Conservation (phyloP, 2,329 filamentous ascomycete species). For the Nannizziopsis barbatae region DNA sequence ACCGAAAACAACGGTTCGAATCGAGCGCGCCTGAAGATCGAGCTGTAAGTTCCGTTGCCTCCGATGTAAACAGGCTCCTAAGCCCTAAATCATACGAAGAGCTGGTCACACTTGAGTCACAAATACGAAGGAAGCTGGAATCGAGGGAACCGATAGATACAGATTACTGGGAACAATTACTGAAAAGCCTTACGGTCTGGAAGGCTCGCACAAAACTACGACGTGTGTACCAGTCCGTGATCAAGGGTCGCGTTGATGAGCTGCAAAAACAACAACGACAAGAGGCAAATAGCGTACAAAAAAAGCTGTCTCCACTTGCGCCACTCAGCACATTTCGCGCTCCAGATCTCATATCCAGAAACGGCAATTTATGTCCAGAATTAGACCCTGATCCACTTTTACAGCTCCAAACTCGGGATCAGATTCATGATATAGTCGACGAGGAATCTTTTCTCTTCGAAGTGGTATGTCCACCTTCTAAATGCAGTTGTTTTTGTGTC, state of each 20-base stretch:
- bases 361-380: not conserved
- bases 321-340: conserved; percentile 15
- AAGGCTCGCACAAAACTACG: conserved; percentile 81
- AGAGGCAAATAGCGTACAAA: conserved; percentile 48
- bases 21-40: conserved; percentile 54
- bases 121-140: conserved; percentile 74
- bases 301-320: conserved; percentile 44
- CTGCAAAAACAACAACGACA: conserved; percentile 57
- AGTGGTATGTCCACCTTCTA: conserved; percentile 34
- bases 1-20: conserved; percentile 57
- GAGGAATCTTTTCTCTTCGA: conserved; percentile 49
- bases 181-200: conserved; percentile 75
- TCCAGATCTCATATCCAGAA: not conserved
- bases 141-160: conserved; percentile 89
- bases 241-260: conserved; percentile 55
- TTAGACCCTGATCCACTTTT: conserved; percentile 55
- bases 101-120: conserved; percentile 71
- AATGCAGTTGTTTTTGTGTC: not conserved
- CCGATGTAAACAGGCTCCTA: conserved; percentile 79
- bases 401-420: conserved; percentile 54
- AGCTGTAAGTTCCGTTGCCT: conserved; percentile 68
- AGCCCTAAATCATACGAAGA: conserved; percentile 76
- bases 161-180: conserved; percentile 92
- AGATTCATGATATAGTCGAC: conserved; percentile 46
- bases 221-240: conserved; percentile 64